Base-by-base conservation (phyloP, 2,329 filamentous ascomycete genomes). In the Teratosphaeriaceae sp. region DNA sequence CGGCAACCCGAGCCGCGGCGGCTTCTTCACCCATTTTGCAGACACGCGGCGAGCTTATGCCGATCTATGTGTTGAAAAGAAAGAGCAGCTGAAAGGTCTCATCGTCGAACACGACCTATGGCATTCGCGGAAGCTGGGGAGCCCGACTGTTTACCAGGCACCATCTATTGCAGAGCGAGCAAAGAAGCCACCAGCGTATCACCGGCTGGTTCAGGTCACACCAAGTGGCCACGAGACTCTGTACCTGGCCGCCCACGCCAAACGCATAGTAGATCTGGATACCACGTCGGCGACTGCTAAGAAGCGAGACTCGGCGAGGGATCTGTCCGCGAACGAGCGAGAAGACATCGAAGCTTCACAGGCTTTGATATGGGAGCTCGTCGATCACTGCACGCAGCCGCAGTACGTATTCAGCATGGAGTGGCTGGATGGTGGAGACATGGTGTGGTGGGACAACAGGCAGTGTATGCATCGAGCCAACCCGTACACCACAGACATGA, bases 351-450 rank as follows among this genome's bases (percentile, higher is more conserved):
- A n/a, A 11, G 19, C n/a, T 15, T 43, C 40, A n/a, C 40, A 43
- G 16, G 13, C 15, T 16, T 33, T 43, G n/a, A 43, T 43, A 2
- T 37, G 31, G 40, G 31, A 38, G n/a, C 40, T 43, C 18, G 37
- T 43, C 12, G 33, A 43, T 16, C 40, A 38, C 19, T 43, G 40
- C 23, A 43, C 40, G 11, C 33, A 38, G 23, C 40, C 33, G 11
- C 15, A 43, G 31, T 20, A 43, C 26, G 40, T 38, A 3, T 43
- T 43, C n/a, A 37, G 31, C n/a, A 29, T 43, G 30, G 40, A 43
- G 24, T 43, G 40, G 40, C 33, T 38, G 9, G 40, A 38, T 18
- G 33, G 33, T 8, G 40, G 40, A 9, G 40, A 43, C 18, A 34
- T 38, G 18, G 40, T 42, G n/a, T 35, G 39, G 30, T 42, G 30